Base-by-base conservation (phyloP, 2,329 filamentous ascomycete species). In the Verticillium tricorpus region DNA sequence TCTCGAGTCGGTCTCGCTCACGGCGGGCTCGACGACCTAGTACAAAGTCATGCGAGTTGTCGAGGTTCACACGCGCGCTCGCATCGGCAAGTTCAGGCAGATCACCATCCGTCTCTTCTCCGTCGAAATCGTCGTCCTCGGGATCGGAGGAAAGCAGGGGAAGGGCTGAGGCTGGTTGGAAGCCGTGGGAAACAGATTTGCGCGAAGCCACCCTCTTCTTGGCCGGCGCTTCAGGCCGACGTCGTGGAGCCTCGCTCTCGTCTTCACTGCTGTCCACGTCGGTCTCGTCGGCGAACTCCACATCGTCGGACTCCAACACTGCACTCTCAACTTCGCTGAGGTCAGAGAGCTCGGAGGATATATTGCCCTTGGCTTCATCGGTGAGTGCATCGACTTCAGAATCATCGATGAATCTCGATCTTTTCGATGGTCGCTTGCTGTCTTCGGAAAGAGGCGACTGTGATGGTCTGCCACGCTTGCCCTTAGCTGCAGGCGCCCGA, bases 1-100 rank as follows among this genome's bases (percentile, higher is more conserved):
- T 74, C 67, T 93, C 91, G 1, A 97, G 85, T 64, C 89, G 88
- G 60, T 79, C 76, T 59, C 92, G 85, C 75, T 91, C 80, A 37
- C 69, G 76, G 66, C 72, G 70, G 34, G 64, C 59, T 32, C 65
- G 45, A 12, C n/a, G 45, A 19, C 45, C 45, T 3, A 63, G 58
- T 31, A 52, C 45, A 14, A 52, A 52, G 45, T 52, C 45, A 52
- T 52, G 45, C 8, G 37, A 45, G n/a, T 57, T n/a, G 56, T 55
- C 55, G 15, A 60, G n/a, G 19, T 60, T 50, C 11, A 25, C 5
- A 28, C 58, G 31, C 31, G 19, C 76, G 72, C 11, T 65, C 58
- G 39, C 54, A 57, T 67, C 57, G 19, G 45, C 45, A 52, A 52
- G 45, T 12, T 52, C 56, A 15, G 28, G 28, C 6, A 34, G 28